phyloP scores from a whole-genome alignment of 345 rosid genomes.

The Cardiospermum halicacabum region DNA sequence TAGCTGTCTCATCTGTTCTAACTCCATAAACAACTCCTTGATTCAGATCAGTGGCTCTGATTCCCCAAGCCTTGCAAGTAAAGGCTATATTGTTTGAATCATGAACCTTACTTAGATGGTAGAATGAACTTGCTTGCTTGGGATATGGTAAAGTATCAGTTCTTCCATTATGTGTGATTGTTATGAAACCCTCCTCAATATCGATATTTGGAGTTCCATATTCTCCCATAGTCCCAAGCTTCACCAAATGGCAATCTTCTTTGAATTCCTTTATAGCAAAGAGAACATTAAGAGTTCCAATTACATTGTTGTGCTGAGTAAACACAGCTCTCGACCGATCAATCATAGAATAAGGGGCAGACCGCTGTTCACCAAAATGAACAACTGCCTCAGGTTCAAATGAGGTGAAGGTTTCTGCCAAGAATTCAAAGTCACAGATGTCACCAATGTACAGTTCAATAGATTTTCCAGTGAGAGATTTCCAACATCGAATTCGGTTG shows the following conservation, averaged over 20 bases:
- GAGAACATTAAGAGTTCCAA: slow-evolving; percentile 90
- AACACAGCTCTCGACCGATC: slow-evolving; percentile 87
- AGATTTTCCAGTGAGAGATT: slow-evolving; percentile 71
- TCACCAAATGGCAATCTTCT: slow-evolving; percentile 87
- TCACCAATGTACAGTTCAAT: slow-evolving; percentile 84
- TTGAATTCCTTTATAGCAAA: slow-evolving; percentile 91
- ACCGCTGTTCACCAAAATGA: slow-evolving; percentile 93
- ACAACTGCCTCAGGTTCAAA: slow-evolving; percentile 92
- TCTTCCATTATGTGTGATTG: slow-evolving; percentile 88
- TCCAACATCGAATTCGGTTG: slow-evolving; percentile 79
- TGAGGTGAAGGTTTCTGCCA: slow-evolving; percentile 71
- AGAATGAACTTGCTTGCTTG: slow-evolving; percentile 97
- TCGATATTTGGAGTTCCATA: slow-evolving; percentile 99
- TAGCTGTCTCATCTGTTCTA: slow-evolving; percentile 82
- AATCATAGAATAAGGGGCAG: slow-evolving; percentile 98
- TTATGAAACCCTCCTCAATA: slow-evolving; percentile 94
- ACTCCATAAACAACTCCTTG: slow-evolving; percentile 98
- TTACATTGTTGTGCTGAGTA: slow-evolving; percentile 92
- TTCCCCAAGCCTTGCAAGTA: slow-evolving; percentile 99
- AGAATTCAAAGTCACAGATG: slow-evolving; percentile 91
- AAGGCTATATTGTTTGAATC: slow-evolving; percentile 95
- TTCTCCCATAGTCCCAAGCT: slow-evolving; percentile 99
- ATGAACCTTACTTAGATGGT: slow-evolving; percentile 97
- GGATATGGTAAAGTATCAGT: slow-evolving; percentile 95
- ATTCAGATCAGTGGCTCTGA: slow-evolving; percentile 93